These are phyloP conservation scores for Hypoxylon sp. DNA, from an alignment of 2,329 filamentous ascomycete genomes.

Conservation along the genomic window DNA sequence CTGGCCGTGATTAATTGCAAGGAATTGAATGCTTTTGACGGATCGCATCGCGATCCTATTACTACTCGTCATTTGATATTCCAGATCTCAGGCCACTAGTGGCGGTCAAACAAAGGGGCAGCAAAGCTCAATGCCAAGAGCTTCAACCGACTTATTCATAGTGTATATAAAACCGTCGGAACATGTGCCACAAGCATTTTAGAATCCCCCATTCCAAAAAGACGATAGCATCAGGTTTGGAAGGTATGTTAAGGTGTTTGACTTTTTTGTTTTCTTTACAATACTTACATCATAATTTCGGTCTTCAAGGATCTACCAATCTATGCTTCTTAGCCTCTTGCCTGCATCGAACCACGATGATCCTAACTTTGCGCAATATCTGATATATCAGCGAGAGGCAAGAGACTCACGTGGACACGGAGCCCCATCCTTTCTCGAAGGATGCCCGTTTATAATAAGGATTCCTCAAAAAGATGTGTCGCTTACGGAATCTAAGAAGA, in stretches of 20 bases:
- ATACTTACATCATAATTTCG: conserved; percentile 9
- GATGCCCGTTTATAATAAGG: conserved; percentile 20
- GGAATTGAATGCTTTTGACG: conserved; percentile 24
- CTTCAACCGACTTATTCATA: background rate
- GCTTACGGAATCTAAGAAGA: conserved; percentile 15
- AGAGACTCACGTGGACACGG: conserved; percentile 22
- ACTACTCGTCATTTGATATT: conserved; percentile 26
- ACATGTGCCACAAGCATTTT: too few relatives aligned
- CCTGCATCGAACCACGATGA: conserved; percentile 19
- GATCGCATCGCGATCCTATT: conserved; percentile 31
- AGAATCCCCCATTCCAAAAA: conserved; percentile 4
- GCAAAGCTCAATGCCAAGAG: background rate
- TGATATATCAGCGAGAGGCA: conserved; percentile 23
- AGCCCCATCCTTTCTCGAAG: conserved; percentile 27
- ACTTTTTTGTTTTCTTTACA: background rate
- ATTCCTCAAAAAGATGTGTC: conserved; percentile 18
- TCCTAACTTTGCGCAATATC: conserved; percentile 24
- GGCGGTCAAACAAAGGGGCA: background rate
- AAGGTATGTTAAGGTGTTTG: background rate
- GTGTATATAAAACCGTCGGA: background rate
- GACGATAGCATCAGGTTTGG: background rate
- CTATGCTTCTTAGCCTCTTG: conserved; percentile 34
- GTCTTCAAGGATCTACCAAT: conserved; percentile 31
- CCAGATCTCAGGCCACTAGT: background rate
- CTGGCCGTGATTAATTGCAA: conserved; percentile 22